A percentile compares a stretch with the other conserved stretches of the same genome.
phyloP scores from a whole-genome alignment of 371 early-diverging fungal genomes.

The Rhizopus delemar region DNA sequence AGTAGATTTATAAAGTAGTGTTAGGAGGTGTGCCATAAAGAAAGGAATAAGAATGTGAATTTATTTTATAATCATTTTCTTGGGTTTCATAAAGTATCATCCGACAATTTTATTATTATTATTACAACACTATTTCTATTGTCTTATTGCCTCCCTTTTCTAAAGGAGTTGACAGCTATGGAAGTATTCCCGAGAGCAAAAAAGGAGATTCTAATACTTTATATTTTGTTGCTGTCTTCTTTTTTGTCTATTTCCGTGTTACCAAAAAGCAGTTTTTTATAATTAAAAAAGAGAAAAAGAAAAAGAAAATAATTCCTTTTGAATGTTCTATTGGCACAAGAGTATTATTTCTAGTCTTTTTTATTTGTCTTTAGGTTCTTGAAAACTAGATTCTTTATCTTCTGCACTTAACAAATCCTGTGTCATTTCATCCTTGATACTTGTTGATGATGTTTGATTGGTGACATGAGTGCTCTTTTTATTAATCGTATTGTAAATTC shows the following conservation, averaged over 20 bases:
- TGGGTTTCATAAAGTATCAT: neutral
- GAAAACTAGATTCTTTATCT: conserved; percentile 28
- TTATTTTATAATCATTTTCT: neutral
- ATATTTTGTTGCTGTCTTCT: neutral
- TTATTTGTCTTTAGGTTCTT: conserved; percentile 23
- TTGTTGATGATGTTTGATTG: conserved; percentile 7
- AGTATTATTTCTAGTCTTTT: neutral
- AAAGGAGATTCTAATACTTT: neutral
- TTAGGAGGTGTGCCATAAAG: neutral
- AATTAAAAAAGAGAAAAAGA: too few relatives aligned
- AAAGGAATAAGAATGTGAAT: neutral
- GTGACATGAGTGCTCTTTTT: conserved; percentile 32
- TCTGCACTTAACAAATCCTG: conserved; percentile 36
- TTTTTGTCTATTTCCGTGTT: neutral
- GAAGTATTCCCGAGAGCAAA: neutral
- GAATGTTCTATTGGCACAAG: neutral
- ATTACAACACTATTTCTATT: neutral
- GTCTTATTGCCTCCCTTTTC: neutral
- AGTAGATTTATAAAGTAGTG: neutral
- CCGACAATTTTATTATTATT: neutral
- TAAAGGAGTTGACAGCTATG: neutral
- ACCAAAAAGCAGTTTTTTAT: neutral
- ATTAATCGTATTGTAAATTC: conserved; percentile 52
- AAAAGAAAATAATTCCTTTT: neutral
- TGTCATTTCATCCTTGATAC: conserved; percentile 40